Conservation (phyloP, 2,329 filamentous ascomycete genomes). For the Paramyrothecium roridum region DNA sequence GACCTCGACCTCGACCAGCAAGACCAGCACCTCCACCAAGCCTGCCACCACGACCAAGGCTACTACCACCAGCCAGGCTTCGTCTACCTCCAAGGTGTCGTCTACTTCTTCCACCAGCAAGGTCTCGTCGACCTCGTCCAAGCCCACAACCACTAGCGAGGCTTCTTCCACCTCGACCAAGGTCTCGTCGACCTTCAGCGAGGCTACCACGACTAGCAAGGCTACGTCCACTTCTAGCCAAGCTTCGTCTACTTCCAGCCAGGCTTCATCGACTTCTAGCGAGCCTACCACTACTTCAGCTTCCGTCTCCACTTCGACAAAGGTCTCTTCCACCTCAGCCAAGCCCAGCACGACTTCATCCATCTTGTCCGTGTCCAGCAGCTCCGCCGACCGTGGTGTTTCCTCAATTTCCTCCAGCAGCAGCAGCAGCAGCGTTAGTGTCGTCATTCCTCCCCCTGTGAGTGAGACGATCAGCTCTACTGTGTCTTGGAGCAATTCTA, state of each 20-base stretch:
- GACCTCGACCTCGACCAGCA: slow-evolving; percentile 6
- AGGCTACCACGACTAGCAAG: slow-evolving; percentile 3
- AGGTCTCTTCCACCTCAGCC: slow-evolving; percentile 3
- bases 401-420: background rate
- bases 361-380: background rate
- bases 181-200: slow-evolving; percentile 2
- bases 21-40: slow-evolving; percentile 7
- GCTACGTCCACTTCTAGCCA: slow-evolving; percentile 7
- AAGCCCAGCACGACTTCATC: slow-evolving; percentile 2
- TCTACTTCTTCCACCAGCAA: slow-evolving; percentile 5
- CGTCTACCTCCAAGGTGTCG: slow-evolving; percentile 1
- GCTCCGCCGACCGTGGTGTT: background rate
- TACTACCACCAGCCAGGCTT: slow-evolving; percentile 2
- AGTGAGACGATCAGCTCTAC: background rate
- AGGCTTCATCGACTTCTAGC: slow-evolving; percentile 2
- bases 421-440: background rate
- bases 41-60: slow-evolving; percentile 6
- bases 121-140: slow-evolving; percentile 6
- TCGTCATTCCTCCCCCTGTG: background rate
- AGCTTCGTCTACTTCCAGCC: slow-evolving; percentile 3
- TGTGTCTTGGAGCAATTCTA: background rate
- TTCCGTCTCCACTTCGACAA: slow-evolving; percentile 6
- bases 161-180: slow-evolving; percentile 1
- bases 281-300: slow-evolving; percentile 1
- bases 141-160: slow-evolving; percentile 2